Percentiles rank a stretch among this genome's conserved stretches.
These are phyloP conservation scores for Trichosporon sp. DNA, from an alignment of 1,284 basidiomycete species.

Conservation along the genomic window DNA sequence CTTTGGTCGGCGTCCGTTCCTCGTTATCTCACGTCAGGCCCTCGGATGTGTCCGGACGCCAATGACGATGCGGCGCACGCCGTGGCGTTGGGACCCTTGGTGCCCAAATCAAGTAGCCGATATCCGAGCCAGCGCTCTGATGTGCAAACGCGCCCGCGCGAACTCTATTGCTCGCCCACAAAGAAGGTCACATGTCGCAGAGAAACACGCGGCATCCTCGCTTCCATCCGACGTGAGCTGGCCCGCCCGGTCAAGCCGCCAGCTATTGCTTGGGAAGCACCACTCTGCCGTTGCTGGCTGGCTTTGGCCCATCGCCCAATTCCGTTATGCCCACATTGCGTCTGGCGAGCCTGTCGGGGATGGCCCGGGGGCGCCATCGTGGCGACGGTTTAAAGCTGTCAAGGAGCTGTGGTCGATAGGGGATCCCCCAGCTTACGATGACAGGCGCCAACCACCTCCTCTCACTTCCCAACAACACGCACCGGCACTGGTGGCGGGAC, in stretches of 20 bases:
- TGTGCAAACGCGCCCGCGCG: not conserved
- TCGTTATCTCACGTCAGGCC: not conserved
- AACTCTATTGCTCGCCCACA: not conserved
- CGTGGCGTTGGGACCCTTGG: not conserved
- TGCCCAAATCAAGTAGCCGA: not conserved
- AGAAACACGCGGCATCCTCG: not conserved
- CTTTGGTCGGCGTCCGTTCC: not conserved
- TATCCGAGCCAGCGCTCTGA: not conserved
- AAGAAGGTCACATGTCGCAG: not conserved
- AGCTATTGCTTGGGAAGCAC: no score
- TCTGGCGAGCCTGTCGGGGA: not conserved
- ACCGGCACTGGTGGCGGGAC: conserved; percentile 19
- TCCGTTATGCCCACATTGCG: not conserved
- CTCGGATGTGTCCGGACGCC: not conserved
- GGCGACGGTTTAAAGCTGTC: no score
- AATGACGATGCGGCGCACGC: not conserved
- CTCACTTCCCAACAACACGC: conserved; percentile 16
- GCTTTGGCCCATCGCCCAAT: not conserved
- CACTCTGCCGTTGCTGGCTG: not conserved
- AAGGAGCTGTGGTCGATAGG: not conserved
- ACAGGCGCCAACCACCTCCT: not conserved
- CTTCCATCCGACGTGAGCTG: not conserved
- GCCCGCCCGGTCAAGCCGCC: not conserved
- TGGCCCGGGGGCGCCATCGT: not conserved
- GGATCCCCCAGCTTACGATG: not conserved